These are phyloP conservation scores for Vachellia pachyceras DNA, from an alignment of 306 rosid genomes.

Conservation along the genomic window DNA sequence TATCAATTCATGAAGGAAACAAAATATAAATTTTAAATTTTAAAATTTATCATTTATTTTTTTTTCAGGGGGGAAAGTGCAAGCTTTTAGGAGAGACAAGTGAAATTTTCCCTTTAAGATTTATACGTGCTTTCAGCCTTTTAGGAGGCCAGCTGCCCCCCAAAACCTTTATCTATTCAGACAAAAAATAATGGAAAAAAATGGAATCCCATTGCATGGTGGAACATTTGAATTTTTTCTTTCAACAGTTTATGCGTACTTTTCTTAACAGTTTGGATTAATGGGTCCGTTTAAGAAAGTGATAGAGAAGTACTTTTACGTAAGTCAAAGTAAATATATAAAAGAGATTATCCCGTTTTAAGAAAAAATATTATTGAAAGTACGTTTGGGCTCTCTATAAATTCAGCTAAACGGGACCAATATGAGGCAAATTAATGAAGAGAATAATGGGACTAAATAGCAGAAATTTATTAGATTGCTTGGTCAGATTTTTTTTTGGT, in stretches of 20 bases:
- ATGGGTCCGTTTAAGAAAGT: too few species aligned
- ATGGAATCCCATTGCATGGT: neutral
- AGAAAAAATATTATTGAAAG: too few species aligned
- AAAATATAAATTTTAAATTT: too few species aligned
- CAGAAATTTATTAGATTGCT: too few species aligned
- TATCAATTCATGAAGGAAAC: neutral
- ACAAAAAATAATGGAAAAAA: neutral
- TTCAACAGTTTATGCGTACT: slow-evolving; percentile 17
- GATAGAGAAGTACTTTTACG: too few species aligned
- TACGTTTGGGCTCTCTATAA: too few species aligned
- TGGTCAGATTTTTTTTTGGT: too few species aligned
- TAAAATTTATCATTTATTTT: too few species aligned
- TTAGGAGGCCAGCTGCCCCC: neutral
- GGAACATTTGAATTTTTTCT: neutral
- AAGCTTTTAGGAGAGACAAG: neutral
- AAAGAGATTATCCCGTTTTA: too few species aligned
- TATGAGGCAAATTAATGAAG: neutral
- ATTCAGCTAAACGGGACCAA: too few species aligned
- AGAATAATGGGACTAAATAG: neutral
- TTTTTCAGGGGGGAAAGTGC: neutral
- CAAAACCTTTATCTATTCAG: neutral
- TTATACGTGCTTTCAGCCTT: neutral
- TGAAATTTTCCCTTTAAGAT: neutral
- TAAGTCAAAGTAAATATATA: too few species aligned
- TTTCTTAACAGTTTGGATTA: neutral